Base-by-base conservation (phyloP, 2,329 filamentous ascomycete species). In the Apiospora saccharicola region DNA sequence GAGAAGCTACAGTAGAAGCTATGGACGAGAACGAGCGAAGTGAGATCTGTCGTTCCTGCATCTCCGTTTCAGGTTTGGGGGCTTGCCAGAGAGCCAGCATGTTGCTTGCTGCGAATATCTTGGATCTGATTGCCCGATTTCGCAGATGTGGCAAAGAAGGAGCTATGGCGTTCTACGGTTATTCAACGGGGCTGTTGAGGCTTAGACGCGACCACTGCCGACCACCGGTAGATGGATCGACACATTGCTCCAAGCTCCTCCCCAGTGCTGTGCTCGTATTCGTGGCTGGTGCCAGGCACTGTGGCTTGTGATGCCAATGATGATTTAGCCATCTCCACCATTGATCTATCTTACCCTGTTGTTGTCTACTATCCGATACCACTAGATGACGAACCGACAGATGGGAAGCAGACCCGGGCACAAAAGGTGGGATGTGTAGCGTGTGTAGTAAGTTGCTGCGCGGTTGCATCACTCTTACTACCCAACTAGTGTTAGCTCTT, bases 11-110 rank as follows among this genome's bases (percentile, higher is more conserved):
- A 30, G 26, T 7, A n/a, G 10, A 22, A 22, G 46, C 46, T 10
- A 22, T n/a, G 46, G 19, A 30, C 4, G 19, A 22, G 46, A 49
- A 22, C 8, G 22, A 49, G 30, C 7, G 3, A n/a, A n/a, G 22
- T n/a, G 57, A 64, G 57, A 64, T 64, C 57, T 64, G 57, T 41
- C 57, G 57, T 64, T 64, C 57, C 57, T 64, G 57, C 57, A 64
- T 64, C 53, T 61, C 53, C 53, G 53, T 61, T 34, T 4, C 53
- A 49, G 8, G 22, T n/a, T 12, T 7, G 7, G 47, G 22, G 47
- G 12, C 4, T 46, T 19, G 13, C 16, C 44, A 19, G 44, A 3
- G 41, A 8, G 26, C 26, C 26, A 30, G 26, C 26, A 30, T 30
- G 26, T 30, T 30, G 26, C 13, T 44, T 12, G 26, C 5, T 14